phyloP scores from a whole-genome alignment of 768 basidiomycete genomes.

The Strobilomyces confusus region DNA sequence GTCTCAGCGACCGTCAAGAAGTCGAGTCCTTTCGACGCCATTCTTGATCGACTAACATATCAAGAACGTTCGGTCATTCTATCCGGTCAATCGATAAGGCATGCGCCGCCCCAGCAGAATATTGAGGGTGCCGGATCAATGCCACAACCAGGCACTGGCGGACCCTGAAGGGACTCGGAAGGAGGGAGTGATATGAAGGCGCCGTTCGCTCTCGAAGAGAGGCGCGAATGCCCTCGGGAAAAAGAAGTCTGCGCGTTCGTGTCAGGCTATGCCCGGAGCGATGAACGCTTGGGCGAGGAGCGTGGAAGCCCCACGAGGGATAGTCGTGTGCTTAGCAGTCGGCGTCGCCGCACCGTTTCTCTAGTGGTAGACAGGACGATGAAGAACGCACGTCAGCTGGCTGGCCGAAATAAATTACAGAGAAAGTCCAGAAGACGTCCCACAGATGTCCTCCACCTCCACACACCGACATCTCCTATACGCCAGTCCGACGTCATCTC shows the following conservation, averaged over 20 bases:
- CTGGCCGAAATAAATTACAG: constrained; percentile 26
- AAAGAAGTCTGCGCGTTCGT: neutral
- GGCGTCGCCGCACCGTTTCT: constrained; percentile 6
- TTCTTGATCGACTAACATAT: constrained; percentile 1
- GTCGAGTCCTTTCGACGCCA: neutral
- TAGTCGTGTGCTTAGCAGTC: constrained; percentile 8
- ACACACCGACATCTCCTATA: constrained; percentile 1
- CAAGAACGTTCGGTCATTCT: neutral
- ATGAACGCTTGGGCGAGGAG: neutral
- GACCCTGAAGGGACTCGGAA: constrained; percentile 1
- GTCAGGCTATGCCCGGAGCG: neutral
- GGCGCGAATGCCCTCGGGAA: too few species aligned
- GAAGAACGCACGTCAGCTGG: constrained; percentile 25
- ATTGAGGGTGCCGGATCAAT: neutral
- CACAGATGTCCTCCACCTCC: constrained; percentile 7
- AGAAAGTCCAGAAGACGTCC: constrained; percentile 19
- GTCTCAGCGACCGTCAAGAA: neutral
- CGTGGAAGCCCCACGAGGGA: constrained; percentile 2
- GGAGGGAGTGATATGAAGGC: neutral
- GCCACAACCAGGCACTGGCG: neutral
- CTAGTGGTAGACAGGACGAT: constrained; percentile 9
- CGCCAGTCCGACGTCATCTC: neutral
- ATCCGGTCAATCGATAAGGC: neutral
- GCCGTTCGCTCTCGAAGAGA: too few species aligned
- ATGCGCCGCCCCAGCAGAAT: neutral